A percentile compares a stretch with the other conserved stretches of the same genome.
Evolutionary conservation across 495 filamentous ascomycete genomes (phyloP).

Genomic region (Pyrenula aspistea): DNA sequence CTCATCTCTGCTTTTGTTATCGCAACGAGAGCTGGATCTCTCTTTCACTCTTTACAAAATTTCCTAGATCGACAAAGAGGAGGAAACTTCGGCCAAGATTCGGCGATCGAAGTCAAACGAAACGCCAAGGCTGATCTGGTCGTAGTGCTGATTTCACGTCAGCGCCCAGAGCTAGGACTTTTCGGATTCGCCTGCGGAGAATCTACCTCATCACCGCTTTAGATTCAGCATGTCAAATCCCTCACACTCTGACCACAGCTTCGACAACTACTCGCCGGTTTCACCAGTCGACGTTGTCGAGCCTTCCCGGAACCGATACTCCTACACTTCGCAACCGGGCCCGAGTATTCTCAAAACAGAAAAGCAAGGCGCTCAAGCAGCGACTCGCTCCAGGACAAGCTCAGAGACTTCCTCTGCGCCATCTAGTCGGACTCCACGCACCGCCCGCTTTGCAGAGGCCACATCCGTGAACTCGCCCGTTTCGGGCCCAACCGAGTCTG

Average conservation of each 20-base stretch:
- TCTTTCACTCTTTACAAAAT: background rate
- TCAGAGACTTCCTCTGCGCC: conserved; percentile 37
- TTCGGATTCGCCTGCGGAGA: background rate
- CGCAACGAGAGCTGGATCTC: background rate
- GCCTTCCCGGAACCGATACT: background rate
- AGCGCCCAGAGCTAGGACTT: background rate
- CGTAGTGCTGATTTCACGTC: background rate
- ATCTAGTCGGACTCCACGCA: conserved; percentile 66
- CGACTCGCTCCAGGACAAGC: conserved; percentile 10
- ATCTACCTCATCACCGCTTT: background rate
- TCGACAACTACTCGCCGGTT: background rate
- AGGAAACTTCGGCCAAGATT: background rate
- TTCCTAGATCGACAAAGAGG: background rate
- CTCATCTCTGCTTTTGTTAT: background rate
- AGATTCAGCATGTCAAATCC: background rate
- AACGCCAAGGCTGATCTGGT: background rate
- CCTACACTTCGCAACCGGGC: background rate
- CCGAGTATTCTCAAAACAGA: background rate
- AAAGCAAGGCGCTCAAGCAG: background rate
- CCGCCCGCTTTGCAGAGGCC: conserved; percentile 82
- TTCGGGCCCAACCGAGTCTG: conserved; percentile 32
- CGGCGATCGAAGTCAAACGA: background rate
- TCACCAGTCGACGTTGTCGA: background rate
- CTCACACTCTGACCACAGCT: background rate
- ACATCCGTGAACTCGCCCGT: conserved; percentile 80